Percentiles rank a stretch among this genome's conserved stretches.
Conservation (phyloP, 1,139 yeast species). For the Saccharomyces hybrid region DNA sequence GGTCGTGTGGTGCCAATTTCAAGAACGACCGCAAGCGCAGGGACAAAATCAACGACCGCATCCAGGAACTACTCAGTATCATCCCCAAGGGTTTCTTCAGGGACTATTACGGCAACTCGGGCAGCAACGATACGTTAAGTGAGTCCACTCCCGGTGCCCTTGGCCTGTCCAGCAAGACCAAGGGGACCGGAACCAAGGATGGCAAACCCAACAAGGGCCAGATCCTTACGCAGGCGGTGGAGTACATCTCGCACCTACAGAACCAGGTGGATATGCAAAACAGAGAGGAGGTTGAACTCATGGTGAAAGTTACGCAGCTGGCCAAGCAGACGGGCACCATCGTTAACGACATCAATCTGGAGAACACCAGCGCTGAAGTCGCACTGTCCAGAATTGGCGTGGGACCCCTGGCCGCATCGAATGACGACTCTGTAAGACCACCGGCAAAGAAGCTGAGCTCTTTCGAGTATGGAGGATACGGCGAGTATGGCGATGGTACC, state of each 20-base stretch:
- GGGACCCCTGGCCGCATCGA: slow-evolving; percentile 55
- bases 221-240: slow-evolving; percentile 75
- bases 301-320: slow-evolving; percentile 51
- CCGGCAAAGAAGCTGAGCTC: slow-evolving; percentile 23
- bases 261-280: slow-evolving; percentile 69
- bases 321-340: slow-evolving; percentile 34
- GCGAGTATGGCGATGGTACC: slow-evolving; percentile 27
- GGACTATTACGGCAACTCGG: slow-evolving; percentile 22
- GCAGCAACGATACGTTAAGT: slow-evolving; percentile 35
- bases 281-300: slow-evolving; percentile 68
- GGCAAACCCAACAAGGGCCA: slow-evolving; percentile 94
- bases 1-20: not conserved
- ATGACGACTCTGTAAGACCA: slow-evolving; percentile 3
- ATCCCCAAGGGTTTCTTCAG: slow-evolving; percentile 59
- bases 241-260: slow-evolving; percentile 70
- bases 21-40: slow-evolving; percentile 46
- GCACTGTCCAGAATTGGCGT: slow-evolving; percentile 75
- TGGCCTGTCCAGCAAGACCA: slow-evolving; percentile 22
- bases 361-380: slow-evolving; percentile 72
- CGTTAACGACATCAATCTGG: slow-evolving; percentile 39
- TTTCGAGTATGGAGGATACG: slow-evolving; percentile 35
- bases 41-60: slow-evolving; percentile 84
- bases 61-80: slow-evolving; percentile 66
- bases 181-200: slow-evolving; percentile 46
- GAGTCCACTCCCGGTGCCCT: slow-evolving; percentile 66